phyloP scores from a whole-genome alignment of 257 asterid species.

The Cinchona pubescens region DNA sequence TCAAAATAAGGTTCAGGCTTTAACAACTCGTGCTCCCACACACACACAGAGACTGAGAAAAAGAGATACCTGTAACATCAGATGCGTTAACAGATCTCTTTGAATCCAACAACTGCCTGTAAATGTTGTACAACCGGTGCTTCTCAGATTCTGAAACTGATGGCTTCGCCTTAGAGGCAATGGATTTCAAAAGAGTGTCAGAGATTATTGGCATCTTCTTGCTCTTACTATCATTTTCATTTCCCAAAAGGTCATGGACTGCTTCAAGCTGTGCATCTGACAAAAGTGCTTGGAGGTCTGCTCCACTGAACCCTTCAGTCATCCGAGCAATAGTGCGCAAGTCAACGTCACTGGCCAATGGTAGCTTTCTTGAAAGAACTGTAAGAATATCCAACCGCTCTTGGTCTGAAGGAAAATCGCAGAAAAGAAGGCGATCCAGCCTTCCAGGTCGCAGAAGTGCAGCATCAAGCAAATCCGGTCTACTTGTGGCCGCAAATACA shows the following conservation, averaged over 20 bases:
- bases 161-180: conserved; percentile 71
- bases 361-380: conserved; percentile 88
- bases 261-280: conserved; percentile 93
- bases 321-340: conserved; percentile 52
- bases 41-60: conserved; percentile 11
- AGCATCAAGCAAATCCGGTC: conserved; percentile 99
- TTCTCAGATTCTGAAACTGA: conserved; percentile 89
- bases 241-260: conserved; percentile 66
- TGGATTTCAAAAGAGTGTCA: conserved; percentile 50
- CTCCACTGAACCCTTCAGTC: conserved; percentile 97
- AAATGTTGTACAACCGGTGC: conserved; percentile 62
- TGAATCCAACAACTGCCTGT: conserved; percentile 83
- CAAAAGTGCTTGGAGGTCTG: conserved; percentile 95
- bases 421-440: conserved; percentile 87
- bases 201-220: conserved; percentile 66
- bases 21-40: background rate
- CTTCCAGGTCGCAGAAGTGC: conserved; percentile 98
- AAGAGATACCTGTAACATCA: conserved; percentile 68
- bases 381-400: conserved; percentile 81
- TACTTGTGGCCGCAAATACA: conserved; percentile 97
- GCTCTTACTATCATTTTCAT: conserved; percentile 33
- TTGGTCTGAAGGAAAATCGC: conserved; percentile 77
- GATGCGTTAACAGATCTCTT: conserved; percentile 59
- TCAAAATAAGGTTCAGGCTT: background rate
- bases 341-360: conserved; percentile 68